Base-by-base conservation (phyloP, 768 basidiomycete genomes). In the Dentipellis fragilis region DNA sequence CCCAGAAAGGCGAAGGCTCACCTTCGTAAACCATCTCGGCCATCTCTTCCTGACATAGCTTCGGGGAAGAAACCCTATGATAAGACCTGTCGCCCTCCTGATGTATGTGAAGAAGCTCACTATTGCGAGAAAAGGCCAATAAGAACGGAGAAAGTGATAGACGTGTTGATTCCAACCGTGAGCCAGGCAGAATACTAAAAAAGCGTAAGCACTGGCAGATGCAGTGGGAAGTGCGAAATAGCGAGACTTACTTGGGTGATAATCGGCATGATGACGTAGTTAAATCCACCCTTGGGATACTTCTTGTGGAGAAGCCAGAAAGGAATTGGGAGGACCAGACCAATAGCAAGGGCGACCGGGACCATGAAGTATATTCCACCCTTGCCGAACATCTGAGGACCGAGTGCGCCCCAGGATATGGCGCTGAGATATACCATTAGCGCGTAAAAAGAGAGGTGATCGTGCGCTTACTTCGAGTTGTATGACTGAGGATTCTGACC, bases 101-200 rank as follows among this genome's bases (percentile, higher is more conserved):
- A n/a, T 16, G 4, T 39, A 29, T 8, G 8, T 9, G 9, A 4
- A 4, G n/a, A 17, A 12, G 9, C 6, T 21, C 10, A 58, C 49
- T 54, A 59, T 51, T 58, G 61, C 17, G 60, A 62, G 35, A 61
- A 51, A 22, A 62, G 54, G 36, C 60, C 63, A 36, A 59, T 49
- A 19, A 58, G 51, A 22, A 58, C 53, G 16, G 64, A 48, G 49
- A 60, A 61, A 54, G 59, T 55, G 48, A 68, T 57, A n/a, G 64
- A 65, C 16, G 66, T 63, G 60, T 70, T 70, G 61, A 70, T 68
- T 11, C 69, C 69, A 46, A 68, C 67, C 51, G 61, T 61, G 49
- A 69, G 58, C 57, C 61, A 66, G 34, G 62, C 60, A 17, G 62
- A 58, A 59, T 63, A 66, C 58, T 65, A 61, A 14, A n/a, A 16